These are phyloP conservation scores for Vigna nakashimae DNA, from an alignment of 306 rosid species.

Conservation along the genomic window DNA sequence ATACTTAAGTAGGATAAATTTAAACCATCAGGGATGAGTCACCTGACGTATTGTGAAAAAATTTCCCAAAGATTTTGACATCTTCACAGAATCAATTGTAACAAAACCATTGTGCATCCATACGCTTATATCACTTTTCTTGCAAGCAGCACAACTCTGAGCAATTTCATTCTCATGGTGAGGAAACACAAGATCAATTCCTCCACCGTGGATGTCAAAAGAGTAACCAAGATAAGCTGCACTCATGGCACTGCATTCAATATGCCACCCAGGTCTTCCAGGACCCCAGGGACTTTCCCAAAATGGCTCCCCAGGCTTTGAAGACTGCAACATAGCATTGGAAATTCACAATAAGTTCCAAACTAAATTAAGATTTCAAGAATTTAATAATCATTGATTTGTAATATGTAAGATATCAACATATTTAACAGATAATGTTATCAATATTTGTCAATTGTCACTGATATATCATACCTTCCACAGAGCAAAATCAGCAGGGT, in stretches of 20 bases:
- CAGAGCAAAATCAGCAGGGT: constrained; percentile 98
- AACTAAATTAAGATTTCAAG: constrained; percentile 24
- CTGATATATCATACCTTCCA: constrained; percentile 76
- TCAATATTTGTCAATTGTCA: constrained; percentile 10
- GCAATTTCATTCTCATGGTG: constrained; percentile 99
- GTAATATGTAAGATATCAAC: constrained; percentile 9
- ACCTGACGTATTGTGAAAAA: constrained; percentile 98
- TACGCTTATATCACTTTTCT: constrained; percentile 76
- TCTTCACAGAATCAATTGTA: constrained; percentile 87
- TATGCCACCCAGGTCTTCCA: constrained; percentile 99
- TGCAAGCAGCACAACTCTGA: constrained; percentile 97
- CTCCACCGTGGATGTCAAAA: constrained; percentile 98
- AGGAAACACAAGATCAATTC: constrained; percentile 96
- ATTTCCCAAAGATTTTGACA: constrained; percentile 97
- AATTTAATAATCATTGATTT: constrained; percentile 22
- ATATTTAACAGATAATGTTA: constrained; percentile 29
- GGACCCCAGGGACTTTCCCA: constrained; percentile 99
- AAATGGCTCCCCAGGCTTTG: constrained; percentile 94
- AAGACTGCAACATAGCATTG: constrained; percentile 64
- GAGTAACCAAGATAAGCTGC: constrained; percentile 83
- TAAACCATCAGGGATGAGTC: constrained; percentile 21
- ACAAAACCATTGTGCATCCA: constrained; percentile 98
- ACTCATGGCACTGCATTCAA: constrained; percentile 99
- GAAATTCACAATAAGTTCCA: constrained; percentile 34
- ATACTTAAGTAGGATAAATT: constrained; percentile 26